Evolutionary conservation across 345 rosid species (phyloP).

Genomic region (Diplotaxis tenuifolia): DNA sequence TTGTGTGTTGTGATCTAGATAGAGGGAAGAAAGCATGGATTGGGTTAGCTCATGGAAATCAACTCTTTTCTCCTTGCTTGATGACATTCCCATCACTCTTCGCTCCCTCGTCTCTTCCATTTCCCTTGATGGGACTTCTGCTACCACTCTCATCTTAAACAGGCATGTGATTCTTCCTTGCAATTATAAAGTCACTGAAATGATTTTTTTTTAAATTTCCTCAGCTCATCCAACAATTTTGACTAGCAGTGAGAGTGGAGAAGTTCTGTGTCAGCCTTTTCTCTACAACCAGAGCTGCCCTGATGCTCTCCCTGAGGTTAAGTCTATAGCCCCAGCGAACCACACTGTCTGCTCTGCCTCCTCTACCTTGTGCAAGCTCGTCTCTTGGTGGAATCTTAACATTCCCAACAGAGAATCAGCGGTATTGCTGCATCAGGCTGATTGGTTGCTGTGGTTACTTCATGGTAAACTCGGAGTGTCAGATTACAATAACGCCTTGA

Average conservation of each 20-base stretch:
- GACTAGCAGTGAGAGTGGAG: conserved; percentile 59
- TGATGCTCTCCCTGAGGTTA: conserved; percentile 66
- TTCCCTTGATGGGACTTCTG: conserved; percentile 91
- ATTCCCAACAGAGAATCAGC: conserved; percentile 50
- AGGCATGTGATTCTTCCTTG: conserved; percentile 41
- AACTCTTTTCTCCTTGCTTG: conserved; percentile 63
- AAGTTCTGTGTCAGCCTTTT: conserved; percentile 62
- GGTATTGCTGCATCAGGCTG: conserved; percentile 79
- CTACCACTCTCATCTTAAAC: conserved; percentile 77
- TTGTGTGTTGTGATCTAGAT: conserved; percentile 65
- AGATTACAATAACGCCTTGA: conserved; percentile 88
- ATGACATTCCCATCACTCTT: conserved; percentile 62
- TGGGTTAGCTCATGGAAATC: conserved; percentile 77
- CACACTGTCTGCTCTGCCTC: conserved; percentile 90
- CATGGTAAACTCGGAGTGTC: conserved; percentile 90
- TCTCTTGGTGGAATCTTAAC: conserved; percentile 75
- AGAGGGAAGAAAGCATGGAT: conserved; percentile 66
- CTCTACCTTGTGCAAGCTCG: conserved; percentile 88
- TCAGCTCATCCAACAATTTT: conserved; percentile 1
- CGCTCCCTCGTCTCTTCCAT: conserved; percentile 61
- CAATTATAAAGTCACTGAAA: not conserved
- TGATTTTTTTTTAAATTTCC: not conserved
- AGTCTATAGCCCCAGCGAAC: conserved; percentile 78
- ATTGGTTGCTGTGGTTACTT: conserved; percentile 94
- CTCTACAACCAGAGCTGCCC: conserved; percentile 82